A percentile compares a stretch with the other conserved stretches of the same genome.
Evolutionary conservation across 75 land plant genomes (phyloP).

Genomic region (Selaginella tamariscina): DNA sequence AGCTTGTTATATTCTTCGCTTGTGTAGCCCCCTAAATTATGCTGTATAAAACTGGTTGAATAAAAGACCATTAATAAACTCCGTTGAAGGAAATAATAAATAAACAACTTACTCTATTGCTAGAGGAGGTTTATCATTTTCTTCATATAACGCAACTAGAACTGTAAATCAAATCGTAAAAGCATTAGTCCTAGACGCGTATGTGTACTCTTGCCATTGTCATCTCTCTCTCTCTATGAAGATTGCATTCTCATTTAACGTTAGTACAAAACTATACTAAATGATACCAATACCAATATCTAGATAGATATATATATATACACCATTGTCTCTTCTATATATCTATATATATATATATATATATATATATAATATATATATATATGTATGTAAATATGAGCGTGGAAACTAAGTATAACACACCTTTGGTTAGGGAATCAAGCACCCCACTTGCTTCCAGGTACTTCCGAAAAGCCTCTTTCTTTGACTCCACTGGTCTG

Average conservation of each 20-base stretch:
- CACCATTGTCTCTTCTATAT: no score
- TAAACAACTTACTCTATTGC: constrained; percentile 66
- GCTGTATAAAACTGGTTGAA: constrained; percentile 58
- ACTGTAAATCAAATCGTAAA: constrained; percentile 28
- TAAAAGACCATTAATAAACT: constrained; percentile 1
- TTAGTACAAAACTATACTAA: no score
- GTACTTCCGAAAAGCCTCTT: constrained; percentile 91
- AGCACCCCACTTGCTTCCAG: constrained; percentile 90
- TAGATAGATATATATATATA: no score
- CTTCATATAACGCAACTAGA: constrained; percentile 84
- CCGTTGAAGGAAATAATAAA: background rate
- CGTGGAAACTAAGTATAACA: background rate
- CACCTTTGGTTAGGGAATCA: constrained; percentile 90
- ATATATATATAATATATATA: background rate
- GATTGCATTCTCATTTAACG: no score
- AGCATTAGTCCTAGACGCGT: background rate
- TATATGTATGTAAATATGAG: background rate
- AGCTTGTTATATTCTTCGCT: constrained; percentile 58
- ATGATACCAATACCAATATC: no score
- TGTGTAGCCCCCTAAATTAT: constrained; percentile 73
- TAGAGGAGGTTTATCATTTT: constrained; percentile 79
- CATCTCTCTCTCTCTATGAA: no score
- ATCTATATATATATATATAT: no score
- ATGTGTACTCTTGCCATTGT: no score
- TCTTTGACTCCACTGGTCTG: constrained; percentile 95